These are phyloP conservation scores for Colletotrichum graminicola DNA, from an alignment of 2,329 filamentous ascomycete genomes.

Conservation along the genomic window DNA sequence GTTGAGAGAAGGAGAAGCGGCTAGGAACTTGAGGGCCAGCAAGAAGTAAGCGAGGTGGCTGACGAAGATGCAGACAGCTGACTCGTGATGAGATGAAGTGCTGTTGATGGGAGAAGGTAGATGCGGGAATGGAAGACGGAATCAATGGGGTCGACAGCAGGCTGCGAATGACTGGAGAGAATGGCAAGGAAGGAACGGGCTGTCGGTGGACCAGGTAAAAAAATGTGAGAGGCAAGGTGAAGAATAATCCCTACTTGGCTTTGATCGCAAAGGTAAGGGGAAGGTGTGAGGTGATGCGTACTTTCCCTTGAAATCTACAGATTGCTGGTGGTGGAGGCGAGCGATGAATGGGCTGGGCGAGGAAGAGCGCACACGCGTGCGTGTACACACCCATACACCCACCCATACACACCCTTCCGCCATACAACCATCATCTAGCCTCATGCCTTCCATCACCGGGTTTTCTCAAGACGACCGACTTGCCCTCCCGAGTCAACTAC, in stretches of 20 bases:
- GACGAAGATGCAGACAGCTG: background rate
- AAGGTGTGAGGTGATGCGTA: background rate
- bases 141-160: background rate
- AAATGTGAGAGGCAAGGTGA: background rate
- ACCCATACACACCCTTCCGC: background rate
- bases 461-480: background rate
- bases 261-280: background rate
- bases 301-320: background rate
- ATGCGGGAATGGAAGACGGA: background rate
- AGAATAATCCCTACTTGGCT: background rate
- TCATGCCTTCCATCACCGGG: background rate
- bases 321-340: background rate
- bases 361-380: too few relatives aligned
- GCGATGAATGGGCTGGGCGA: background rate
- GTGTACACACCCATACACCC: background rate
- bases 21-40: background rate
- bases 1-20: background rate
- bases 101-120: background rate
- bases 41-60: background rate
- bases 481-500: slow-evolving; percentile 14
- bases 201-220: background rate
- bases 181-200: background rate
- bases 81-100: background rate
- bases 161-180: background rate
- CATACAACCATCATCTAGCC: background rate